These are phyloP conservation scores for Ustilago curta DNA, from an alignment of 1,284 basidiomycete species.

Conservation along the genomic window DNA sequence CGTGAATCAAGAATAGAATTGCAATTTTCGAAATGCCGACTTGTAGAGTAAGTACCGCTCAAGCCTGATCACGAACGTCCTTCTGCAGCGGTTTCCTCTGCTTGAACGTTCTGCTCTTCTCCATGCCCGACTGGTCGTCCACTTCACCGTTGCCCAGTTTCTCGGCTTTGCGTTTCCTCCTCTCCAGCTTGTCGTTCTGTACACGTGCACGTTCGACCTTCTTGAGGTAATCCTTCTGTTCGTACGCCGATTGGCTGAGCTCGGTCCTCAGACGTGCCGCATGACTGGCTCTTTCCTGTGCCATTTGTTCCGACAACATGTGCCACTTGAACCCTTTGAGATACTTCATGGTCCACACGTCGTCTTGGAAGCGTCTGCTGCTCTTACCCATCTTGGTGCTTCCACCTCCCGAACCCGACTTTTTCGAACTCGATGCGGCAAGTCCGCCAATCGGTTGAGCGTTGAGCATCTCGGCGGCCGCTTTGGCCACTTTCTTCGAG, in stretches of 20 bases:
- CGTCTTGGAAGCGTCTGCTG: slow-evolving; percentile 80
- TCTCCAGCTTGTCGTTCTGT: slow-evolving; percentile 84
- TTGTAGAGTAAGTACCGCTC: not conserved
- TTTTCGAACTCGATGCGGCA: slow-evolving; percentile 43
- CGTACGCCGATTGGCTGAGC: slow-evolving; percentile 86
- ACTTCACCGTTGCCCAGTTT: slow-evolving; percentile 18
- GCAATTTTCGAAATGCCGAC: slow-evolving; percentile 2
- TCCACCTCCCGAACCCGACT: slow-evolving; percentile 51
- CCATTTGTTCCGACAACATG: slow-evolving; percentile 98
- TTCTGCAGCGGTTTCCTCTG: slow-evolving; percentile 59
- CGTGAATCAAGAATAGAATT: not conserved
- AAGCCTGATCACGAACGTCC: slow-evolving; percentile 62
- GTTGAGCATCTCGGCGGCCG: slow-evolving; percentile 93
- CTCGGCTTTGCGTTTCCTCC: slow-evolving; percentile 65
- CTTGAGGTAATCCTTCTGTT: slow-evolving; percentile 91
- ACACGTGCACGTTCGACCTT: slow-evolving; percentile 96
- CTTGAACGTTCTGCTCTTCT: slow-evolving; percentile 56
- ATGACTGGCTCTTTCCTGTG: slow-evolving; percentile 91
- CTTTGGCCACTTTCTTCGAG: slow-evolving; percentile 89
- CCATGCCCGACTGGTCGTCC: slow-evolving; percentile 33
- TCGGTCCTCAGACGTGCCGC: slow-evolving; percentile 88
- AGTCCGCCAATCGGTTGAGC: slow-evolving; percentile 83
- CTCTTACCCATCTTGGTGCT: slow-evolving; percentile 54
- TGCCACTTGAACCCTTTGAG: slow-evolving; percentile 98
- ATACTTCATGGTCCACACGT: slow-evolving; percentile 99